Percentiles rank a stretch among this genome's conserved stretches.
Conservation (phyloP, 1,284 basidiomycete species). For the Sutorius eximius region DNA sequence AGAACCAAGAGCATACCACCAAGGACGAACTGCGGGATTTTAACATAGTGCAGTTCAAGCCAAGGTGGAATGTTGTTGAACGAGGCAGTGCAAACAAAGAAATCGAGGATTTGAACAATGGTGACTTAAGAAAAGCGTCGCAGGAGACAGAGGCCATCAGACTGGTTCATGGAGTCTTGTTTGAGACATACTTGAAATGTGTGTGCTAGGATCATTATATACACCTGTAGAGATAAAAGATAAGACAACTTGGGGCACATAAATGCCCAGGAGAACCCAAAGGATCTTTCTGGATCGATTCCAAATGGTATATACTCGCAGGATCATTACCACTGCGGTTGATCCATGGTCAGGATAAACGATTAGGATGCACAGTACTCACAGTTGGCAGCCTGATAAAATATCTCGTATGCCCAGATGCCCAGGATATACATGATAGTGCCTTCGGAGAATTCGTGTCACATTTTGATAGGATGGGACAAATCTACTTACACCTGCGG, state of each 20-base stretch:
- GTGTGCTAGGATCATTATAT: too few relatives aligned
- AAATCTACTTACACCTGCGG: neutral
- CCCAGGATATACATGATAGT: too few relatives aligned
- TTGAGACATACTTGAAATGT: neutral
- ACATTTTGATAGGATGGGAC: neutral
- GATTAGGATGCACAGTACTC: neutral
- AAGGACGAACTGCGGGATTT: too few relatives aligned
- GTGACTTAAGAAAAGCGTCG: neutral
- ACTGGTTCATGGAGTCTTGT: neutral
- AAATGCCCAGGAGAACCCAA: neutral
- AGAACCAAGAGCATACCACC: neutral
- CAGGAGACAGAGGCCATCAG: neutral
- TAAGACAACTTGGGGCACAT: neutral
- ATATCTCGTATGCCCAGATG: neutral
- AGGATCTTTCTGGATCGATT: neutral
- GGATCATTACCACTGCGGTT: neutral
- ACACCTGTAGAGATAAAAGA: neutral
- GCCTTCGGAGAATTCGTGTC: neutral
- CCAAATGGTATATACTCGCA: neutral
- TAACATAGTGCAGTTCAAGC: neutral
- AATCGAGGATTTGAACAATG: neutral
- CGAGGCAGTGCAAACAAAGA: neutral
- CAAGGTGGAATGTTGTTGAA: neutral
- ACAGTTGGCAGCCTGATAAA: neutral
- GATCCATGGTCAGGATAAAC: neutral